phyloP scores from a whole-genome alignment of 306 rosid species.

The Trifolium subterraneum region DNA sequence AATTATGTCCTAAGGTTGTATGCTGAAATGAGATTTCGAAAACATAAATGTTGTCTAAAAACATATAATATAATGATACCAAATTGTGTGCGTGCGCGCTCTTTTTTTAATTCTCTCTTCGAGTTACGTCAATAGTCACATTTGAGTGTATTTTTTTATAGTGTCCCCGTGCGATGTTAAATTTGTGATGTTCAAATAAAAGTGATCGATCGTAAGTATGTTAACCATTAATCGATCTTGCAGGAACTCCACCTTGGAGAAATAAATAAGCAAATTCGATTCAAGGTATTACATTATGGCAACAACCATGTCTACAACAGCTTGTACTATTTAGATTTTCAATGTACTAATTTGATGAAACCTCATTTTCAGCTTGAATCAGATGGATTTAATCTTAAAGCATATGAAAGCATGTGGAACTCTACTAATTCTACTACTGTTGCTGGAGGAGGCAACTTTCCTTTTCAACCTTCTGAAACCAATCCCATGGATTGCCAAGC shows the following conservation, averaged over 20 bases:
- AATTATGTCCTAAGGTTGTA: neutral
- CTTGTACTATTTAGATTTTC: neutral
- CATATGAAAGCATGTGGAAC: constrained; percentile 69
- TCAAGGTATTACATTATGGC: constrained; percentile 53
- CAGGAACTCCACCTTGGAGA: constrained; percentile 86
- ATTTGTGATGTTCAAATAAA: neutral
- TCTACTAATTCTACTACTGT: constrained; percentile 41
- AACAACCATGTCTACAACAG: neutral
- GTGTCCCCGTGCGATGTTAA: neutral
- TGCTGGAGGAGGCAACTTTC: constrained; percentile 50
- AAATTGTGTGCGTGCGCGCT: no score
- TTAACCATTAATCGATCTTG: constrained; percentile 21
- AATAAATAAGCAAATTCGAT: constrained; percentile 74
- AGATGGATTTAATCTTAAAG: constrained; percentile 69
- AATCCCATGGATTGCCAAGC: constrained; percentile 61
- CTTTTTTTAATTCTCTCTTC: no score
- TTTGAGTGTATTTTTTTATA: neutral
- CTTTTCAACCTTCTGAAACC: constrained; percentile 58
- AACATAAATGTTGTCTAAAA: neutral
- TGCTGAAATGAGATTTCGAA: neutral
- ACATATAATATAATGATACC: no score
- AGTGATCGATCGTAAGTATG: neutral
- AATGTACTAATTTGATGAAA: neutral
- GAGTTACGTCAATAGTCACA: neutral
- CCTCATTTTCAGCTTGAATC: constrained; percentile 64